These are phyloP conservation scores for Trichothecium roseum DNA, from an alignment of 2,329 filamentous ascomycete genomes.

Conservation along the genomic window DNA sequence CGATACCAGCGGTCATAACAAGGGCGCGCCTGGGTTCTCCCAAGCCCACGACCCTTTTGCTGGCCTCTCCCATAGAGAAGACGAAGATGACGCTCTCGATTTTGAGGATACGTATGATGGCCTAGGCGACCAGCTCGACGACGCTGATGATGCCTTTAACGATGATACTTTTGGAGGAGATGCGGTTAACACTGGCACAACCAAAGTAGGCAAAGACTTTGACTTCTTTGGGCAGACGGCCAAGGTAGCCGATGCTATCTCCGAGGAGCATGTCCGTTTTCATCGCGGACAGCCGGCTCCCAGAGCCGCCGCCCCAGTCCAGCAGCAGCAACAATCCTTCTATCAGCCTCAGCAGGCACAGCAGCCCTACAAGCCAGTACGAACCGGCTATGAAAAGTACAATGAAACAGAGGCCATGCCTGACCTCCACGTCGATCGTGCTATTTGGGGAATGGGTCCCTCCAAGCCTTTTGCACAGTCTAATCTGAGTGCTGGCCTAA, in stretches of 20 bases:
- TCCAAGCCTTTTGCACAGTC: conserved; percentile 26
- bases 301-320: conserved; percentile 16
- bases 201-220: conserved; percentile 77
- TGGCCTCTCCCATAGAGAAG: conserved; percentile 56
- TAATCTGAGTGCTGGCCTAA: no score
- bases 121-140: conserved; percentile 79
- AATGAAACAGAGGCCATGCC: conserved; percentile 74
- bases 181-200: conserved; percentile 22
- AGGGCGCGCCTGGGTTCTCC: conserved; percentile 68
- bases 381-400: conserved; percentile 88
- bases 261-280: conserved; percentile 83
- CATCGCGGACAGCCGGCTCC: conserved; percentile 59
- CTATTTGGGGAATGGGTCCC: conserved; percentile 76
- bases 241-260: conserved; percentile 73
- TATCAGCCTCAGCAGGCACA: conserved; percentile 26
- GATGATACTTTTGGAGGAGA: conserved; percentile 76
- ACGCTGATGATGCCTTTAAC: conserved; percentile 89
- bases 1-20: conserved; percentile 57
- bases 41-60: conserved; percentile 80
- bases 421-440: conserved; percentile 85
- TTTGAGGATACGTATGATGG: conserved; percentile 98
- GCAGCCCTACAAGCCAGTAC: conserved; percentile 44
- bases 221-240: conserved; percentile 95
- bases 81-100: conserved; percentile 54
- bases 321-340: conserved; percentile 13